Evolutionary conservation across 306 rosid species (phyloP), one percentile per base, ranked within the genome.

Genomic region (Malus sieversii): DNA sequence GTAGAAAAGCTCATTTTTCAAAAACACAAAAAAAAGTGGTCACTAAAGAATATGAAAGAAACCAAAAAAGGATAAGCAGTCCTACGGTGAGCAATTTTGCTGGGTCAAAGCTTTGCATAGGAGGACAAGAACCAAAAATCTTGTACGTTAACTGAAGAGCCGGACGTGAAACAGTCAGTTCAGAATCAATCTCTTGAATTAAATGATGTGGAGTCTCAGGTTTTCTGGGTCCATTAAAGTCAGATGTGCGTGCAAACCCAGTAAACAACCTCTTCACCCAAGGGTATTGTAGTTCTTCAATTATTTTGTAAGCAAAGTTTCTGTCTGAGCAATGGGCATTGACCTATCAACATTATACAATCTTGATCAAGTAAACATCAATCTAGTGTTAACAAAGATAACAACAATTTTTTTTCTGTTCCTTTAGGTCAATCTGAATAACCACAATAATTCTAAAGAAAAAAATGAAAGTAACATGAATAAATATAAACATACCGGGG

Each of bases 81-180:
- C 97, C 84, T 70, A 96, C 99, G 8, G 99, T 96, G 78, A 96
- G 98, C 89, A 96, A 81, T 80, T 96, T 96, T 44, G 99, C 97
- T 16, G 99, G 99, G 88, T 96, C 99, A 83, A 96, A 96, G 84
- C 96, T 96, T 70, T 83, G 93, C 86, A 78, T 90, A 12, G 98
- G 99, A 35, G 99, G 99, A 60, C 88, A 92, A 40, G 98, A 92
- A 62, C 99, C 99, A 82, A 96, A 96, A 77, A 96, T 88, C 62
- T 83, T 84, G 88, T 92, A 86, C 0, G 98, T 92, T 79, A 96
- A 84, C 86, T 84, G 88, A 72, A 96, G 98, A 68, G 98, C 99
- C 32, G 99, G 96, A 77, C 80, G 82, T 71, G 91, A 87, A 83
- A 92, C 86, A 74, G 90, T 87, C 81, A 89, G 71, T 55, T 90